Evolutionary conservation across 352 stramenopile species (phyloP).

Genomic region (Pythium aquatile): DNA sequence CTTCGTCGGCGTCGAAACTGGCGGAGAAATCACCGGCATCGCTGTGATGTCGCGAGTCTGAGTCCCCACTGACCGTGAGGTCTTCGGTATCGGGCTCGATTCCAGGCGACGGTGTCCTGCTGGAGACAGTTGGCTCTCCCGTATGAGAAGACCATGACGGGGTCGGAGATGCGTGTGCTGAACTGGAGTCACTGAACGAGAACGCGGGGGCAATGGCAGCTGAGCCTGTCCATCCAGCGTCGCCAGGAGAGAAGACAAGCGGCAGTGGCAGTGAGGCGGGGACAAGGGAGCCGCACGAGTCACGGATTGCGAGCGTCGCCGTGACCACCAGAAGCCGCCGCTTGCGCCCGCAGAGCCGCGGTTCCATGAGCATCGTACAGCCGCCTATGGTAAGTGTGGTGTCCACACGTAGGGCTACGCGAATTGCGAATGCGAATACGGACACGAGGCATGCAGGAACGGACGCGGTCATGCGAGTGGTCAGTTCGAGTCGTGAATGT

Average conservation of each 20-base stretch:
- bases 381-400: background rate
- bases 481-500: background rate
- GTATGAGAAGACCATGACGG: background rate
- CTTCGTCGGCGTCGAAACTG: background rate
- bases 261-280: background rate
- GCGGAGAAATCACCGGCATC: background rate
- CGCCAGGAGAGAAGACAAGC: background rate
- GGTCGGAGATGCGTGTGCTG: background rate
- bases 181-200: background rate
- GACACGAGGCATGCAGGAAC: background rate
- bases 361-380: background rate
- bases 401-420: background rate
- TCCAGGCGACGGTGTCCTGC: background rate
- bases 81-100: background rate
- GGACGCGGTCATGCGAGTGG: background rate
- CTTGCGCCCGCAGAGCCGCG: background rate
- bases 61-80: background rate
- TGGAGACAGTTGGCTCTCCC: background rate
- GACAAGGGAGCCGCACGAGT: background rate
- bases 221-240: background rate
- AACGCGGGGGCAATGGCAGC: background rate
- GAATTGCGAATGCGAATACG: background rate
- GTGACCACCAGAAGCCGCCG: background rate
- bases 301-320: background rate
- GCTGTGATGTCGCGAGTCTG: background rate